Conservation (phyloP, 2,329 filamentous ascomycete genomes). For the Alternaria angustiovoidea region DNA sequence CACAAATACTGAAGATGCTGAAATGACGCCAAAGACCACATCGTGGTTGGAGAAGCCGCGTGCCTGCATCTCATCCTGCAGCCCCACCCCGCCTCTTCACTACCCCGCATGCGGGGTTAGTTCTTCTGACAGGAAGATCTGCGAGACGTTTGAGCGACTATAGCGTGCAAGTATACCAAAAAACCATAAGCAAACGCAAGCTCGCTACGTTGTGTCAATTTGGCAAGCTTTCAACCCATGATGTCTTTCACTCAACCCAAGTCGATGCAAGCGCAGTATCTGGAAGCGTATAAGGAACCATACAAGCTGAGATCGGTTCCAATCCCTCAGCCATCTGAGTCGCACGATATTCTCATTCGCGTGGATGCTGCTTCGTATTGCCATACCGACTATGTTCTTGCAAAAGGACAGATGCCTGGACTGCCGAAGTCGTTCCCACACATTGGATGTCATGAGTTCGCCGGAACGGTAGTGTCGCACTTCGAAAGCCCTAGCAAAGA, state of each 20-base stretch:
- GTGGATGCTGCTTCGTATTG: constrained; percentile 60
- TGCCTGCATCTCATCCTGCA: constrained; percentile 1
- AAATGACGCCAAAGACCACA: neutral
- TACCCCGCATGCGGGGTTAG: constrained; percentile 42
- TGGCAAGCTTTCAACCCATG: neutral
- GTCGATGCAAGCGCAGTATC: constrained; percentile 53
- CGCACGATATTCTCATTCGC: constrained; percentile 56
- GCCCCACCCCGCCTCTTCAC: constrained; percentile 29
- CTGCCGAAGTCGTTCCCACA: constrained; percentile 54
- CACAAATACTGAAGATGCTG: neutral
- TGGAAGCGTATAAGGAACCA: constrained; percentile 54
- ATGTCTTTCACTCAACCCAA: constrained; percentile 31
- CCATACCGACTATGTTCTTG: constrained; percentile 55
- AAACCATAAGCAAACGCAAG: neutral
- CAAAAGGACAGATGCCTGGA: constrained; percentile 45
- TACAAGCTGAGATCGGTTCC: constrained; percentile 51
- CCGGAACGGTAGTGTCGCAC: constrained; percentile 53
- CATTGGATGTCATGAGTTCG: constrained; percentile 58
- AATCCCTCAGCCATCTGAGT: constrained; percentile 40
- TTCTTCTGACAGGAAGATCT: neutral
- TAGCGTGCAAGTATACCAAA: neutral
- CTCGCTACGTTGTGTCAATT: neutral
- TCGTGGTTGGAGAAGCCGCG: neutral
- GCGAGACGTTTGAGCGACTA: neutral
- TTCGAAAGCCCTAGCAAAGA: constrained; percentile 28